phyloP scores from a whole-genome alignment of 2,329 filamentous ascomycete species.

The Alternaria panax region DNA sequence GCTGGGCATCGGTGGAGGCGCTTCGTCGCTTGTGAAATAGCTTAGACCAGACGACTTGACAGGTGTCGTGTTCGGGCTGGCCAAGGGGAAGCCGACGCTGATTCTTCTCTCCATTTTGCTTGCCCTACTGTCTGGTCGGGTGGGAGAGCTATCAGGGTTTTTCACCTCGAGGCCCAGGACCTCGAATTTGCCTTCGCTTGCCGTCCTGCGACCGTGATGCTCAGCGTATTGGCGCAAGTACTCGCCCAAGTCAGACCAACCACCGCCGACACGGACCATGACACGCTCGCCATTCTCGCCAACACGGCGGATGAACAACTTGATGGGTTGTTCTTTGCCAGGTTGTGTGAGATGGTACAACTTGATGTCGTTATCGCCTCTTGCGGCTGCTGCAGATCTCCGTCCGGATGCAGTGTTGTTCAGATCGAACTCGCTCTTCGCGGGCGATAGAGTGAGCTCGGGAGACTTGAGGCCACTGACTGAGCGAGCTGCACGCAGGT shows the following conservation, averaged over 20 bases:
- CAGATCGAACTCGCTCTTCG: slow-evolving; percentile 42
- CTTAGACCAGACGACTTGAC: slow-evolving; percentile 26
- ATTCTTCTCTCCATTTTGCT: slow-evolving; percentile 36
- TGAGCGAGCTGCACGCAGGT: slow-evolving; percentile 44
- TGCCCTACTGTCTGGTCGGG: slow-evolving; percentile 39
- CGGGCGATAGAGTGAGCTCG: slow-evolving; percentile 49
- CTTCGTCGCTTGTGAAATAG: slow-evolving; percentile 26
- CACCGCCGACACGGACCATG: slow-evolving; percentile 97
- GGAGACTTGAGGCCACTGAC: slow-evolving; percentile 44
- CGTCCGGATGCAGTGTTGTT: slow-evolving; percentile 37
- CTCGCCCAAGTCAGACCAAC: slow-evolving; percentile 97
- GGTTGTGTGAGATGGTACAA: slow-evolving; percentile 89
- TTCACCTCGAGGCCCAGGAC: slow-evolving; percentile 58
- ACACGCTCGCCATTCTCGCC: slow-evolving; percentile 90
- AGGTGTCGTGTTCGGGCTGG: slow-evolving; percentile 41
- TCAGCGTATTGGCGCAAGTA: slow-evolving; percentile 92
- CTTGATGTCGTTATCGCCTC: slow-evolving; percentile 72
- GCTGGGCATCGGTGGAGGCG: slow-evolving; percentile 34
- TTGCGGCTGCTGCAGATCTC: slow-evolving; percentile 33
- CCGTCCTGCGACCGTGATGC: slow-evolving; percentile 81
- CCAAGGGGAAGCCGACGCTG: slow-evolving; percentile 27
- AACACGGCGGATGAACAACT: slow-evolving; percentile 91
- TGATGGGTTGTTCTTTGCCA: slow-evolving; percentile 86
- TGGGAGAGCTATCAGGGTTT: slow-evolving; percentile 33
- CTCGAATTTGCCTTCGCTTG: slow-evolving; percentile 64